These are phyloP conservation scores for Xylaria sp. DNA, from an alignment of 2,329 filamentous ascomycete genomes.

Conservation along the genomic window DNA sequence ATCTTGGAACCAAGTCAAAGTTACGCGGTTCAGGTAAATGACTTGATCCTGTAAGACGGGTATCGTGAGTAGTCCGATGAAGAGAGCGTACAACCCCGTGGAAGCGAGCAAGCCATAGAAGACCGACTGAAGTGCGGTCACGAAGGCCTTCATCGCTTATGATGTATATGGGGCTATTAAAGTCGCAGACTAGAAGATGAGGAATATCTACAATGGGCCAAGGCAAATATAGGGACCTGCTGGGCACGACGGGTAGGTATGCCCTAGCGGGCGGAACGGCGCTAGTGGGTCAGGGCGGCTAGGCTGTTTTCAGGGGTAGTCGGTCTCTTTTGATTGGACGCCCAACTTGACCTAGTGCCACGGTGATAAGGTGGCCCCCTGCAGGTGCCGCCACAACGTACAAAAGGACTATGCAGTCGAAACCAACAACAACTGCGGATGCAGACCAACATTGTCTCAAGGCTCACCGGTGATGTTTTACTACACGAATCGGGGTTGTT, in stretches of 20 bases:
- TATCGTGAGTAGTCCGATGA: conserved; percentile 37
- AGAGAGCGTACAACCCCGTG: neutral
- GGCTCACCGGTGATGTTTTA: no score
- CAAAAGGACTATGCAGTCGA: neutral
- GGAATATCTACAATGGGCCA: neutral
- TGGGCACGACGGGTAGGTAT: neutral
- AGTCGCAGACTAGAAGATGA: neutral
- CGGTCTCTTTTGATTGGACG: neutral
- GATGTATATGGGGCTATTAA: neutral
- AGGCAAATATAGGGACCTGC: neutral
- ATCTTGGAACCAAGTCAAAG: conserved; percentile 9
- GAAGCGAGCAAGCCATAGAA: neutral
- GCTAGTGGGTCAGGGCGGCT: neutral
- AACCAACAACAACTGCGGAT: neutral
- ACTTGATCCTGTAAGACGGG: conserved; percentile 64
- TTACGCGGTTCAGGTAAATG: conserved; percentile 54
- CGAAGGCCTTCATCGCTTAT: neutral
- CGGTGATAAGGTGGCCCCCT: no score
- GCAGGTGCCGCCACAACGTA: neutral
- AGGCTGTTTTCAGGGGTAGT: neutral
- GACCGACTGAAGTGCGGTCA: neutral
- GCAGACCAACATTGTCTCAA: no score
- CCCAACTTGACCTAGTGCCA: no score
- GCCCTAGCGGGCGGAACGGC: neutral
- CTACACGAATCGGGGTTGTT: no score